A percentile compares a stretch with the other conserved stretches of the same genome.
phyloP scores from a whole-genome alignment of 768 basidiomycete genomes.

The Aureoboletus auriporus region DNA sequence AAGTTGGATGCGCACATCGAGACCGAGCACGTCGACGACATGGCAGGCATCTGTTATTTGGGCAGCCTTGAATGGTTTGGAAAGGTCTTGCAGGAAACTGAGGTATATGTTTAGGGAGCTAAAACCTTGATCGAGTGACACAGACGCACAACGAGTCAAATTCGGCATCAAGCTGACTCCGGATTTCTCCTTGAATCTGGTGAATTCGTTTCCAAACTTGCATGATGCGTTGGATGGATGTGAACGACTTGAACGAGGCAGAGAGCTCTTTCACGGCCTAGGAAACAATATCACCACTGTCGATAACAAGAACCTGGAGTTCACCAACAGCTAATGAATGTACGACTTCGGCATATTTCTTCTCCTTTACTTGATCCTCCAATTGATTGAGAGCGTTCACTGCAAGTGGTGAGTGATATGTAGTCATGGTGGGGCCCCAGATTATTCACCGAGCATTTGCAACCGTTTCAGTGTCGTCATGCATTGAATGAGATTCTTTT shows the following conservation, averaged over 20 bases:
- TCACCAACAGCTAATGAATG: slow-evolving; percentile 70
- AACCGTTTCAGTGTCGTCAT: slow-evolving; percentile 88
- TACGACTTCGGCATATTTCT: slow-evolving; percentile 78
- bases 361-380: slow-evolving; percentile 72
- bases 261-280: slow-evolving; percentile 90
- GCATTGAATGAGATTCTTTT: slow-evolving; percentile 85
- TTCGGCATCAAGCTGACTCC: slow-evolving; percentile 78
- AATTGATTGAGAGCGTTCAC: slow-evolving; percentile 82
- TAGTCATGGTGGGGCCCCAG: not conserved
- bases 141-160: slow-evolving; percentile 86
- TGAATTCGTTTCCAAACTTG: slow-evolving; percentile 78
- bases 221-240: slow-evolving; percentile 69
- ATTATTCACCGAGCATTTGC: slow-evolving; percentile 83
- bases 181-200: slow-evolving; percentile 78
- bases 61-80: slow-evolving; percentile 58
- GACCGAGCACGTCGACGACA: slow-evolving; percentile 86
- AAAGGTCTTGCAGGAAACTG: slow-evolving; percentile 79
- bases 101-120: not conserved
- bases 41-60: slow-evolving; percentile 78
- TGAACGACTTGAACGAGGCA: slow-evolving; percentile 74
- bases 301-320: slow-evolving; percentile 11
- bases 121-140: not conserved
- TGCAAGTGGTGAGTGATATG: slow-evolving; percentile 28
- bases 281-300: not conserved
- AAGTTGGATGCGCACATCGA: slow-evolving; percentile 75